Percentiles rank a stretch among this genome's conserved stretches.
Conservation (phyloP, 176 grass and related monocot genomes). For the Bonia amplexicaulis region DNA sequence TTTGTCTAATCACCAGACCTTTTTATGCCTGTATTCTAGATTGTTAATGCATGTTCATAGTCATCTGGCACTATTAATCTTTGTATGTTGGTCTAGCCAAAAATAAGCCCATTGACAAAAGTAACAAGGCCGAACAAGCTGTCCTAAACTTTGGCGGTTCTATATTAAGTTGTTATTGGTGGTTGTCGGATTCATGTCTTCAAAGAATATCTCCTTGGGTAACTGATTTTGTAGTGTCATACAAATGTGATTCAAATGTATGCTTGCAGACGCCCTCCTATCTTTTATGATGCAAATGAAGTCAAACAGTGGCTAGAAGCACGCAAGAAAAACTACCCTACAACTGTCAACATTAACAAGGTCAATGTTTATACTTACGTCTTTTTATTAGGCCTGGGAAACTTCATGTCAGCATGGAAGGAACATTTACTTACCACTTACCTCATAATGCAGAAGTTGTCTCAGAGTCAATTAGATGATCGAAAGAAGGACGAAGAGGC, state of each 20-base stretch:
- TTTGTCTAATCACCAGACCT: background rate
- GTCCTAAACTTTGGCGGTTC: background rate
- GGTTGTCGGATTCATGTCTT: background rate
- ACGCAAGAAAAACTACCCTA: slow-evolving; percentile 83
- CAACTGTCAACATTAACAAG: slow-evolving; percentile 52
- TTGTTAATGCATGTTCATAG: background rate
- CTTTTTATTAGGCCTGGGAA: background rate
- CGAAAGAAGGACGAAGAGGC: slow-evolving; percentile 46
- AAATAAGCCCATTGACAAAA: background rate
- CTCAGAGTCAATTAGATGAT: slow-evolving; percentile 13
- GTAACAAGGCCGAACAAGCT: background rate
- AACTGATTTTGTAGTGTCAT: background rate
- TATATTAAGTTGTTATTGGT: slow-evolving; percentile 10
- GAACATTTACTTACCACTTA: slow-evolving; percentile 15
- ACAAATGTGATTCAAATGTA: background rate
- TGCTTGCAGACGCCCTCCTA: slow-evolving; percentile 39
- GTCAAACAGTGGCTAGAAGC: slow-evolving; percentile 83
- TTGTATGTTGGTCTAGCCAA: background rate
- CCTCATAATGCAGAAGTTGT: slow-evolving; percentile 60
- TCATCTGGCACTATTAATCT: background rate
- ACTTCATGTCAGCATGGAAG: slow-evolving; percentile 5
- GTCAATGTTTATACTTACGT: slow-evolving; percentile 33
- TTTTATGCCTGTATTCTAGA: background rate
- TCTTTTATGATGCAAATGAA: slow-evolving; percentile 74
- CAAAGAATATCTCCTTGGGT: background rate